Evolutionary conservation across 805 yeast genomes (phyloP).

Genomic region (Sugiyamaella qingdaonensis): DNA sequence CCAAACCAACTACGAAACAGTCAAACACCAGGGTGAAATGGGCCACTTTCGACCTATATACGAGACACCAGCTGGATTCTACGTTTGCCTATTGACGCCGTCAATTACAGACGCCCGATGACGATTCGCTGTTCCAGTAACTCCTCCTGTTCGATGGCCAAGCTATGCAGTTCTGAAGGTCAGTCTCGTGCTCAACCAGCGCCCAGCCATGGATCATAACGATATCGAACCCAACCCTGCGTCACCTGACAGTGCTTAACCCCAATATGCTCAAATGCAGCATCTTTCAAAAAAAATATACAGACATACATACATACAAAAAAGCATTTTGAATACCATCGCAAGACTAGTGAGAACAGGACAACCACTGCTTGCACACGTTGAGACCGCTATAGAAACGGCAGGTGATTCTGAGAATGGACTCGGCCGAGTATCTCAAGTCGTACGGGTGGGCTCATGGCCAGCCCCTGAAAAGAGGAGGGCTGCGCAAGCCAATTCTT

Average conservation of each 20-base stretch:
- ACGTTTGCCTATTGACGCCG: too few relatives aligned
- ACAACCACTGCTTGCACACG: background rate
- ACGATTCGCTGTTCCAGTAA: too few relatives aligned
- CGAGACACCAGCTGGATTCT: too few relatives aligned
- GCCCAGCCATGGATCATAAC: background rate
- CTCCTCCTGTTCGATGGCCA: too few relatives aligned
- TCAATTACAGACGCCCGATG: too few relatives aligned
- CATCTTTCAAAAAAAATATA: background rate
- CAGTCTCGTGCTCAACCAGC: background rate
- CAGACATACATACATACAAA: too few relatives aligned
- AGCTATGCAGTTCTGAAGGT: too few relatives aligned
- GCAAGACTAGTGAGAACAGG: background rate
- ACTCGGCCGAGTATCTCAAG: slow-evolving; percentile 65
- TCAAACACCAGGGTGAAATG: too few relatives aligned
- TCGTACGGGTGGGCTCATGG: slow-evolving; percentile 93
- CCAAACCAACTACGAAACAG: too few relatives aligned
- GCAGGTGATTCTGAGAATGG: slow-evolving; percentile 43
- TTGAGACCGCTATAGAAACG: too few relatives aligned
- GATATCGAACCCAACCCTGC: background rate
- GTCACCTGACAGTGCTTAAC: background rate
- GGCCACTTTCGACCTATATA: too few relatives aligned
- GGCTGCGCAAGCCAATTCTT: slow-evolving; percentile 76
- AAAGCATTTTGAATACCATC: background rate
- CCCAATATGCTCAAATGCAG: too few relatives aligned
- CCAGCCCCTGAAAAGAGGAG: slow-evolving; percentile 74